Evolutionary conservation across 768 basidiomycete genomes (phyloP).

Genomic region (Crassisporium funariophilum): DNA sequence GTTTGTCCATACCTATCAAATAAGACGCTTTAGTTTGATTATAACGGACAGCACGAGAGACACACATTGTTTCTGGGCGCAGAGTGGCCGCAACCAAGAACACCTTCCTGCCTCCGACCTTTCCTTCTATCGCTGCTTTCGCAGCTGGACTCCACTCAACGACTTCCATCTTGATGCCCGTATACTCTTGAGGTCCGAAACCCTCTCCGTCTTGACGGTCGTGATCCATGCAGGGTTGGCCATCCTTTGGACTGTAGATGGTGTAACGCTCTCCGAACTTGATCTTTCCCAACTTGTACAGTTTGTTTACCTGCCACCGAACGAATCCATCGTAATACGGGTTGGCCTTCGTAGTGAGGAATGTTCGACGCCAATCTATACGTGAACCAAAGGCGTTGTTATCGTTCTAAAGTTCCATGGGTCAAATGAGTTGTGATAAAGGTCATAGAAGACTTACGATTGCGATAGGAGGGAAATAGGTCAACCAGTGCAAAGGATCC

Average conservation of each 20-base stretch:
- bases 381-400: slow-evolving; percentile 89
- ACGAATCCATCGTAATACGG: slow-evolving; percentile 98
- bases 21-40: slow-evolving; percentile 6
- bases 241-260: slow-evolving; percentile 97
- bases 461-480: slow-evolving; percentile 95
- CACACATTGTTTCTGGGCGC: slow-evolving; percentile 94
- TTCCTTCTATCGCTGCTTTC: slow-evolving; percentile 60
- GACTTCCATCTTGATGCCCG: slow-evolving; percentile 93
- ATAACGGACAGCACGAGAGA: slow-evolving; percentile 9
- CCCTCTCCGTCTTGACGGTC: slow-evolving; percentile 96
- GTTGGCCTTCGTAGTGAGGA: slow-evolving; percentile 93
- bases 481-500: slow-evolving; percentile 91
- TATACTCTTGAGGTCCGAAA: slow-evolving; percentile 94
- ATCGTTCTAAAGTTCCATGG: slow-evolving; percentile 45
- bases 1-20: slow-evolving; percentile 89
- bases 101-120: slow-evolving; percentile 78
- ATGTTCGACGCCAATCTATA: slow-evolving; percentile 95
- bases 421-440: slow-evolving; percentile 1
- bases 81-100: slow-evolving; percentile 95
- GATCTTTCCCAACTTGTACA: slow-evolving; percentile 85
- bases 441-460: slow-evolving; percentile 50
- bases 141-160: slow-evolving; percentile 78
- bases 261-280: slow-evolving; percentile 99
- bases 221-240: slow-evolving; percentile 99
- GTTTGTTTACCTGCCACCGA: slow-evolving; percentile 96